Conservation (phyloP, 352 stramenopile species). For the Pythium dissotocum region DNA sequence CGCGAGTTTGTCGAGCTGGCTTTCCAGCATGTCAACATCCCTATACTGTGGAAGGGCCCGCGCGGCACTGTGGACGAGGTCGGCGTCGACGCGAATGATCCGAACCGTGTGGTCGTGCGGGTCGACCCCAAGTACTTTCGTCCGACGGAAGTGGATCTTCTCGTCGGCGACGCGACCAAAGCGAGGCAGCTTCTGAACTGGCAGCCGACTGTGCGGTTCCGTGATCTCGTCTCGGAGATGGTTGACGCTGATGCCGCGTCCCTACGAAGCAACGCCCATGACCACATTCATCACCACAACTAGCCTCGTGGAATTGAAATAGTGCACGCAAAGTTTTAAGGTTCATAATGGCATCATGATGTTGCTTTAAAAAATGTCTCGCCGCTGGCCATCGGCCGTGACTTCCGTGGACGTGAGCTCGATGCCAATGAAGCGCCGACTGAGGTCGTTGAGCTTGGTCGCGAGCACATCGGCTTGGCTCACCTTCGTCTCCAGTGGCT, state of each 20-base stretch:
- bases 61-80: slow-evolving; percentile 92
- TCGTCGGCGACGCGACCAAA: slow-evolving; percentile 96
- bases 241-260: slow-evolving; percentile 47
- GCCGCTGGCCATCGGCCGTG: slow-evolving; percentile 37
- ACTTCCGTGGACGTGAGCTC: slow-evolving; percentile 40
- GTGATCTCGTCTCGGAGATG: slow-evolving; percentile 96
- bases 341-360: neutral
- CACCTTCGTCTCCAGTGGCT: slow-evolving; percentile 32
- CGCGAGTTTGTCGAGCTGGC: slow-evolving; percentile 97
- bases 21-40: slow-evolving; percentile 89
- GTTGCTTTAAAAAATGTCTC: slow-evolving; percentile 63
- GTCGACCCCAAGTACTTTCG: slow-evolving; percentile 98
- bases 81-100: slow-evolving; percentile 89
- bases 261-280: slow-evolving; percentile 15
- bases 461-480: slow-evolving; percentile 42
- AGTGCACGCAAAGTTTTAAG: neutral
- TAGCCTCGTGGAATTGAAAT: neutral
- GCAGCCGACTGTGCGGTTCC: slow-evolving; percentile 91
- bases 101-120: slow-evolving; percentile 90
- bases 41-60: slow-evolving; percentile 92
- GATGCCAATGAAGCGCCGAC: slow-evolving; percentile 59
- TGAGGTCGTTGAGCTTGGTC: slow-evolving; percentile 59
- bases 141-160: slow-evolving; percentile 97
- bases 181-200: slow-evolving; percentile 91
- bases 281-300: slow-evolving; percentile 30